Percentiles rank a stretch among this genome's conserved stretches.
Evolutionary conservation across 1,139 yeast species (phyloP).

Genomic region (Kurtzmaniella quercitrusa): DNA sequence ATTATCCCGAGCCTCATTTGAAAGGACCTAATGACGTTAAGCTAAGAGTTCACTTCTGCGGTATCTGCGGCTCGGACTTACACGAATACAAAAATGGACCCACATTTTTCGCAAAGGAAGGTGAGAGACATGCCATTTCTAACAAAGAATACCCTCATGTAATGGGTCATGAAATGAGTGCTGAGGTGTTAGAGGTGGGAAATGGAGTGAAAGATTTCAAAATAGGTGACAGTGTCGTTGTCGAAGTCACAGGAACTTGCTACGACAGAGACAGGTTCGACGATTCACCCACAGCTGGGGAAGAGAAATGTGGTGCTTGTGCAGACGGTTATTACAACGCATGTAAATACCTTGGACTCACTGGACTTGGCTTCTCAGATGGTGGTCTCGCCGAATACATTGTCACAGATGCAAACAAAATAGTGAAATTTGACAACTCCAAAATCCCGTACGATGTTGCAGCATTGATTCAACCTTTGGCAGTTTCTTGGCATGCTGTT

Average conservation of each 20-base stretch:
- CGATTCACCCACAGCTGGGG: constrained; percentile 23
- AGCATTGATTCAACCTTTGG: constrained; percentile 41
- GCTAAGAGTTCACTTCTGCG: constrained; percentile 49
- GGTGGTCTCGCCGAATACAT: constrained; percentile 45
- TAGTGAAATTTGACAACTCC: constrained; percentile 27
- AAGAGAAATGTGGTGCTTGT: constrained; percentile 38
- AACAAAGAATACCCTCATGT: constrained; percentile 17
- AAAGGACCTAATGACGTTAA: constrained; percentile 44
- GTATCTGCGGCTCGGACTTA: constrained; percentile 58
- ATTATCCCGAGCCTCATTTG: constrained; percentile 43
- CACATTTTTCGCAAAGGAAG: constrained; percentile 36
- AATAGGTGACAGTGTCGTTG: constrained; percentile 40
- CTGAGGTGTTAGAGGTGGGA: constrained; percentile 32
- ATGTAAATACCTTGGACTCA: constrained; percentile 40
- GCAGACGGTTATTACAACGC: constrained; percentile 41
- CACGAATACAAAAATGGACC: constrained; percentile 54
- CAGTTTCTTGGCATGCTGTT: constrained; percentile 48
- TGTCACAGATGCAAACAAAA: constrained; percentile 32
- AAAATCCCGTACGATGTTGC: constrained; percentile 42
- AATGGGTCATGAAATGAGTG: constrained; percentile 55
- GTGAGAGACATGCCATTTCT: constrained; percentile 17
- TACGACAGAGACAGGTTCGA: constrained; percentile 27
- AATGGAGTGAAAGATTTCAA: constrained; percentile 18
- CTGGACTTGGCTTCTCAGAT: constrained; percentile 40
- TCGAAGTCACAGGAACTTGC: constrained; percentile 53